These are phyloP conservation scores for Fomitopsis schrenkii DNA, from an alignment of 1,284 basidiomycete species.

Conservation along the genomic window DNA sequence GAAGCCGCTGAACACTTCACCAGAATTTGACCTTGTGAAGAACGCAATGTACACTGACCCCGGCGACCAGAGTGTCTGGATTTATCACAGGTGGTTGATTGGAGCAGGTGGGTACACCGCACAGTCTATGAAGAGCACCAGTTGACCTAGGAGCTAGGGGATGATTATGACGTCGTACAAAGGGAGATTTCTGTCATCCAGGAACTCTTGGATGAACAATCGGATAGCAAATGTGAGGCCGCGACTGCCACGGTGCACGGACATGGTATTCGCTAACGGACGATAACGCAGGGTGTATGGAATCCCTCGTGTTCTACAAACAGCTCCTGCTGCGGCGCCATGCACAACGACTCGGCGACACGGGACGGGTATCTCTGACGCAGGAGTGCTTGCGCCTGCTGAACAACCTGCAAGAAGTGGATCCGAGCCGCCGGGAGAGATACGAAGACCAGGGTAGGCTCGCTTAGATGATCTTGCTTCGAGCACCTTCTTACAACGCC, in stretches of 20 bases:
- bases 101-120: slow-evolving; percentile 51
- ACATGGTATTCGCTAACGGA: background rate
- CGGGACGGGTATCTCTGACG: slow-evolving; percentile 35
- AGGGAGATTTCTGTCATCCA: slow-evolving; percentile 82
- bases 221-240: slow-evolving; percentile 86
- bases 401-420: slow-evolving; percentile 46
- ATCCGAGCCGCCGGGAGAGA: slow-evolving; percentile 53
- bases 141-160: slow-evolving; percentile 30
- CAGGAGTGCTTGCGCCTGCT: slow-evolving; percentile 53
- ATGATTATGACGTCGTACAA: slow-evolving; percentile 51
- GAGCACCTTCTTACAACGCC: background rate
- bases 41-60: slow-evolving; percentile 98
- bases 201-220: slow-evolving; percentile 87
- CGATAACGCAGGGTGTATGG: slow-evolving; percentile 76
- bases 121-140: background rate
- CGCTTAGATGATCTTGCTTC: background rate
- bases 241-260: background rate
- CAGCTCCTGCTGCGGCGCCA: slow-evolving; percentile 49
- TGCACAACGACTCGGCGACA: slow-evolving; percentile 16
- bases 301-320: slow-evolving; percentile 85
- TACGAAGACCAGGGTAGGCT: slow-evolving; percentile 61
- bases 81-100: slow-evolving; percentile 96
- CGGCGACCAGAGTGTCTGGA: slow-evolving; percentile 94
- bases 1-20: background rate
- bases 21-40: slow-evolving; percentile 89